phyloP scores from a whole-genome alignment of 164 flowering plant genomes.

The Kingdonia uniflora region DNA sequence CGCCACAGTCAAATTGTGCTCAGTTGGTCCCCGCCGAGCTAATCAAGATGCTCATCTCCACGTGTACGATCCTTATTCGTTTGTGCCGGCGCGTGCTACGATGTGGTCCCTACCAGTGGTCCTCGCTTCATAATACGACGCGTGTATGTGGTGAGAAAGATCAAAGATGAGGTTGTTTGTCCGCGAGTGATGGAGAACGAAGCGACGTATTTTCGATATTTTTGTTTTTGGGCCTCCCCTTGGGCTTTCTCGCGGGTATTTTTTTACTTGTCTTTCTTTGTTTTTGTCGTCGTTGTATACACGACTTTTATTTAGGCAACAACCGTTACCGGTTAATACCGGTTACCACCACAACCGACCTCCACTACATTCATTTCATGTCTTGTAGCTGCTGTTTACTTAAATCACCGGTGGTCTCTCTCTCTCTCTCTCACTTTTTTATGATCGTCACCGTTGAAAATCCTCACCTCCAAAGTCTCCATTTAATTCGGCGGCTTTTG shows the following conservation, averaged over 20 bases:
- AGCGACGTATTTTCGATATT: background rate
- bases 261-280: background rate
- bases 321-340: too few species aligned
- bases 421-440: background rate
- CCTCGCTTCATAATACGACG: slow-evolving; percentile 6
- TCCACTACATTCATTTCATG: background rate
- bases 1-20: too few species aligned
- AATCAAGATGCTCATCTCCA: background rate
- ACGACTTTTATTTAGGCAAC: background rate
- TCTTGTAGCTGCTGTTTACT: background rate
- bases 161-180: slow-evolving; percentile 2
- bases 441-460: background rate
- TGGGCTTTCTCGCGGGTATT: too few species aligned
- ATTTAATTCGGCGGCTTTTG: too few species aligned
- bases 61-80: background rate
- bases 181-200: slow-evolving; percentile 5
- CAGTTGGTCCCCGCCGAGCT: too few species aligned
- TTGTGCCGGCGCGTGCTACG: background rate
- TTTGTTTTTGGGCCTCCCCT: background rate
- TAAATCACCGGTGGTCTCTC: background rate
- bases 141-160: slow-evolving; percentile 14
- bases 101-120: slow-evolving; percentile 14
- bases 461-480: background rate
- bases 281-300: background rate
- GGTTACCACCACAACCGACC: background rate